Conservation (phyloP, 2,329 filamentous ascomycete genomes). For the Pseudogymnoascus sp. region DNA sequence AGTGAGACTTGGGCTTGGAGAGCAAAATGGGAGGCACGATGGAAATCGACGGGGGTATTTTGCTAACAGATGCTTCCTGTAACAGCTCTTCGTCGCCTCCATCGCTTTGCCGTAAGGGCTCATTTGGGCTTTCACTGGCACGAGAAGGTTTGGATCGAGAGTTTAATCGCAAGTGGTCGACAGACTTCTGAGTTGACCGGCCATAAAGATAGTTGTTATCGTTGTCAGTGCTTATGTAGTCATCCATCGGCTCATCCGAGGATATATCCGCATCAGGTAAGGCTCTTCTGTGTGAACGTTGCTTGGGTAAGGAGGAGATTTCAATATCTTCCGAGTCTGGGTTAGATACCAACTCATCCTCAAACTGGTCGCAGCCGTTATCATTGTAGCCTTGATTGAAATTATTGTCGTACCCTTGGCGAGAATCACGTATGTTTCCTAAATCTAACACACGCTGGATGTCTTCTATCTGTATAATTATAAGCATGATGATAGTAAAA, state of each 20-base stretch:
- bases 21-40: constrained; percentile 66
- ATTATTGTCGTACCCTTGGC: not conserved
- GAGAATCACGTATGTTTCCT: not conserved
- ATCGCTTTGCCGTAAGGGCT: too few relatives aligned
- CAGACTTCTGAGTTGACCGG: constrained; percentile 32
- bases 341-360: constrained; percentile 32
- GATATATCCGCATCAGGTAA: constrained; percentile 65
- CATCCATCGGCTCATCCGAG: constrained; percentile 68
- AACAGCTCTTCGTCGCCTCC: constrained; percentile 29
- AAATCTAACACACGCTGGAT: not conserved
- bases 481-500: not conserved
- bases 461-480: not conserved
- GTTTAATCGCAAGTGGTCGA: too few relatives aligned
- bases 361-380: constrained; percentile 48
- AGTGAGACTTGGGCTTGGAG: constrained; percentile 59
- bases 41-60: constrained; percentile 68
- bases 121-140: too few relatives aligned
- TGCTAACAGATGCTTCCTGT: constrained; percentile 62
- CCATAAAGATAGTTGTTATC: too few relatives aligned
- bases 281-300: constrained; percentile 40
- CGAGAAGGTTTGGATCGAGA: too few relatives aligned
- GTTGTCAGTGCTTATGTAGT: constrained; percentile 60
- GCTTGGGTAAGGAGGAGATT: constrained; percentile 22
- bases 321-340: constrained; percentile 38
- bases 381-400: constrained; percentile 25